Evolutionary conservation across 148 eudicot genomes (phyloP), one percentile per base, ranked within the genome.

Genomic region (Arbutus unedo): DNA sequence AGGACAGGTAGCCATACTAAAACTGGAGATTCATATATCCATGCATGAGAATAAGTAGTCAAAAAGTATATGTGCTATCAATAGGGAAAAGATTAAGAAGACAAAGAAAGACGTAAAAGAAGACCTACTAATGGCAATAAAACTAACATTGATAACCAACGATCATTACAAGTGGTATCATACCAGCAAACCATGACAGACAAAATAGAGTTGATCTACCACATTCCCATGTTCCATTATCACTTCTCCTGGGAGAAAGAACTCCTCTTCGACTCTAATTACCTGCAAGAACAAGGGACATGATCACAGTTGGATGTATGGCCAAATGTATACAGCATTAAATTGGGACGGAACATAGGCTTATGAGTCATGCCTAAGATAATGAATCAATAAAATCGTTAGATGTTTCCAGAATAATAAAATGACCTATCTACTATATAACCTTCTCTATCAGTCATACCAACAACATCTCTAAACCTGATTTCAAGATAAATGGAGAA

Each of bases 221-320:
- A 90, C 97, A 84, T 88, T 89, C 83, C 97, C 99, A 71, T 90
- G 97, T 88, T 97, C 99, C 89, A 94, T 82, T 87, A 94, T 91
- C 50, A 97, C 91, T 92, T 97, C 99, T 79, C 98, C 99, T 9
- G 99, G 99, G 21, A 93, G 93, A 66, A 97, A 97, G 89, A 97
- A 97, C 83, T 97, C 99, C 85, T 97, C 99, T 44, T 89, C 93
- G 25, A 97, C 92, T 86, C 87, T 89, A 77, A 84, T 97, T 62
- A 93, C 95, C 98, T 96, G 90, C 41, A 90, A 66, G 31, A 75
- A 53, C 47, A 82, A 64, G 23, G 41, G 41, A 64, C n/a, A 50
- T 31, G 19, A 16, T 14, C 15, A 74, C 53, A 1, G 13, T 19
- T 1, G 41, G 25, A 74, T 51, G 49, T 19, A 53, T 13, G 44